A percentile compares a stretch with the other conserved stretches of the same genome.
Conservation (phyloP, 768 basidiomycete genomes). For the Hydnomerulius pinastri region DNA sequence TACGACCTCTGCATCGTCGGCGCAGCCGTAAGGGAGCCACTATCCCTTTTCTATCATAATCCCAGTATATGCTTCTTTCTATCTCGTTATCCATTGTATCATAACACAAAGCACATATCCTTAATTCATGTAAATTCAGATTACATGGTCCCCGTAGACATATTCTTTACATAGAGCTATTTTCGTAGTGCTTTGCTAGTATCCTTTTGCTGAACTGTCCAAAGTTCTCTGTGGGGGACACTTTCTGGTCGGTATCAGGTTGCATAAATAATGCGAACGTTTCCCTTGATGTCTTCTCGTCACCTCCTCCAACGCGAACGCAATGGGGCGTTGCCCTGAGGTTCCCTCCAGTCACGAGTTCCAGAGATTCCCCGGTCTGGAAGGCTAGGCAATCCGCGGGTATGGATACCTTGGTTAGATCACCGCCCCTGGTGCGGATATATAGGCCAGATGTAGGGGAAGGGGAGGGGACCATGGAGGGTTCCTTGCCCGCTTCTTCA, state of each 20-base stretch:
- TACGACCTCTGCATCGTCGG: slow-evolving; percentile 36
- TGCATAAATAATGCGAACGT: slow-evolving; percentile 92
- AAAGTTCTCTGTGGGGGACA: slow-evolving; percentile 75
- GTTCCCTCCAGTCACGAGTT: slow-evolving; percentile 79
- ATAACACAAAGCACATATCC: slow-evolving; percentile 11
- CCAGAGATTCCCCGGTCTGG: slow-evolving; percentile 95
- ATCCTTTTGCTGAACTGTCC: slow-evolving; percentile 88
- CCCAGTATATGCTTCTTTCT: background rate
- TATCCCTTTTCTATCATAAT: slow-evolving; percentile 5
- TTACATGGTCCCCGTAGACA: slow-evolving; percentile 7
- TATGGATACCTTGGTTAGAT: slow-evolving; percentile 82
- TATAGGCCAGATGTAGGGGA: slow-evolving; percentile 84
- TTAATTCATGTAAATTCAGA: background rate
- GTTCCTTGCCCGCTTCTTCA: slow-evolving; percentile 41
- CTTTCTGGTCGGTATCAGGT: slow-evolving; percentile 76
- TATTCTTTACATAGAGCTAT: slow-evolving; percentile 21
- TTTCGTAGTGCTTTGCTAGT: slow-evolving; percentile 54
- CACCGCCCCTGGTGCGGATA: slow-evolving; percentile 82
- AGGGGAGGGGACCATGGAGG: slow-evolving; percentile 61
- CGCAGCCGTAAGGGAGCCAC: slow-evolving; percentile 20
- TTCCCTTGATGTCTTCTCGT: slow-evolving; percentile 68
- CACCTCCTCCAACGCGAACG: slow-evolving; percentile 69
- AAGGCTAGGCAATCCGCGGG: slow-evolving; percentile 87
- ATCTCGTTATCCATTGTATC: background rate
- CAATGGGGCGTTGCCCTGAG: slow-evolving; percentile 95